phyloP scores from a whole-genome alignment of 176 grass and related monocot species.

The Oryza glumipatula region DNA sequence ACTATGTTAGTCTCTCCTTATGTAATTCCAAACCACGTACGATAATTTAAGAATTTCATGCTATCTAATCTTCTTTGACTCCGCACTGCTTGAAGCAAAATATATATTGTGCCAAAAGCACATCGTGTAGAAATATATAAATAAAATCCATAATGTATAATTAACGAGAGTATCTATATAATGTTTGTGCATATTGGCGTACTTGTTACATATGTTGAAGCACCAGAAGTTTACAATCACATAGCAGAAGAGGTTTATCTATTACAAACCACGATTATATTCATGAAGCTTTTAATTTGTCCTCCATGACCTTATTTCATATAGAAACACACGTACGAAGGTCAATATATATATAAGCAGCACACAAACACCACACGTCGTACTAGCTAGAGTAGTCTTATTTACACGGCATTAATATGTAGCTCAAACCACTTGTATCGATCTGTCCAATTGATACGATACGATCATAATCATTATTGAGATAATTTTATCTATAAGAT shows the following conservation, averaged over 20 bases:
- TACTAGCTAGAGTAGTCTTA: constrained; percentile 45
- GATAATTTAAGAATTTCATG: neutral
- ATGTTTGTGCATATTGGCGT: constrained; percentile 4
- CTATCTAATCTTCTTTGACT: neutral
- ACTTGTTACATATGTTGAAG: neutral
- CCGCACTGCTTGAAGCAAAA: neutral
- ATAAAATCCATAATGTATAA: constrained; percentile 8
- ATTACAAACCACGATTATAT: constrained; percentile 41
- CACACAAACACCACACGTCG: constrained; percentile 27
- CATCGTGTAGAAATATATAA: neutral
- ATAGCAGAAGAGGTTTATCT: constrained; percentile 19
- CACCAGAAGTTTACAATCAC: constrained; percentile 7
- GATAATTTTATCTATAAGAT: constrained; percentile 42
- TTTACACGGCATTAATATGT: constrained; percentile 40
- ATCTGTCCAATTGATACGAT: constrained; percentile 44
- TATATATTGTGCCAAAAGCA: neutral
- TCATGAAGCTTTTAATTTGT: constrained; percentile 23
- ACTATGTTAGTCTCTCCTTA: neutral
- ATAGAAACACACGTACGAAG: constrained; percentile 13
- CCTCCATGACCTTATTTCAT: constrained; percentile 50
- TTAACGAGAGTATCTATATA: neutral
- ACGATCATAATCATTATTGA: constrained; percentile 46
- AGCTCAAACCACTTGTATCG: constrained; percentile 45
- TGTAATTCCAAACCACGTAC: neutral
- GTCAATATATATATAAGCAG: constrained; percentile 57